phyloP scores from a whole-genome alignment of 1,139 yeast species.

The Suhomyces anneliseae region DNA sequence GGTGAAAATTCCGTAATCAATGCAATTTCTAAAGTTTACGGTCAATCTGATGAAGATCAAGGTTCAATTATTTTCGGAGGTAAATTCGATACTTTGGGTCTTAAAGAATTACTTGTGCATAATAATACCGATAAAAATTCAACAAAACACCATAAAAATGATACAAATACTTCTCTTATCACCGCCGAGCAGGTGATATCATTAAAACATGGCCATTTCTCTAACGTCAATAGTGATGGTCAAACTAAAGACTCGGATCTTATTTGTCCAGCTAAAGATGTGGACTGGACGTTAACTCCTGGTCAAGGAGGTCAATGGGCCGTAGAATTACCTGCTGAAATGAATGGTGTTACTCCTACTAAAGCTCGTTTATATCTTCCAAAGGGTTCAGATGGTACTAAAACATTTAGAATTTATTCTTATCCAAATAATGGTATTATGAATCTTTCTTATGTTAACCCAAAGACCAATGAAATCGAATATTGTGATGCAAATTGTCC shows the following conservation, averaged over 20 bases:
- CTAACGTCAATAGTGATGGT: constrained; percentile 50
- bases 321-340: constrained; percentile 57
- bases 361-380: constrained; percentile 74
- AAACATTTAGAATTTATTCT: constrained; percentile 70
- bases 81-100: constrained; percentile 61
- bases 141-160: constrained; percentile 18
- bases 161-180: constrained; percentile 38
- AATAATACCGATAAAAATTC: constrained; percentile 28
- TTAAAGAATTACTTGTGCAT: constrained; percentile 43
- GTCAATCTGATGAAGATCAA: constrained; percentile 23
- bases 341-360: constrained; percentile 61
- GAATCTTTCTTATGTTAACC: constrained; percentile 86
- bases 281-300: constrained; percentile 60
- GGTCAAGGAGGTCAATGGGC: constrained; percentile 66
- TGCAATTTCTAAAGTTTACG: constrained; percentile 57
- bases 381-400: constrained; percentile 51
- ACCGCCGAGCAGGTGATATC: constrained; percentile 69
- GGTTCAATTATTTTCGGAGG: constrained; percentile 80
- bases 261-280: constrained; percentile 56
- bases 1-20: constrained; percentile 58
- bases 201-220: constrained; percentile 59
- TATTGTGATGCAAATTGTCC: constrained; percentile 93
- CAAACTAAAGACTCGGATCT: constrained; percentile 38
- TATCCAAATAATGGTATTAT: constrained; percentile 84
- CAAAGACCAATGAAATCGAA: constrained; percentile 52